A percentile compares a stretch with the other conserved stretches of the same genome.
These are phyloP conservation scores for Phytophthora ohioensis DNA, from an alignment of 352 stramenopile species.

Conservation along the genomic window DNA sequence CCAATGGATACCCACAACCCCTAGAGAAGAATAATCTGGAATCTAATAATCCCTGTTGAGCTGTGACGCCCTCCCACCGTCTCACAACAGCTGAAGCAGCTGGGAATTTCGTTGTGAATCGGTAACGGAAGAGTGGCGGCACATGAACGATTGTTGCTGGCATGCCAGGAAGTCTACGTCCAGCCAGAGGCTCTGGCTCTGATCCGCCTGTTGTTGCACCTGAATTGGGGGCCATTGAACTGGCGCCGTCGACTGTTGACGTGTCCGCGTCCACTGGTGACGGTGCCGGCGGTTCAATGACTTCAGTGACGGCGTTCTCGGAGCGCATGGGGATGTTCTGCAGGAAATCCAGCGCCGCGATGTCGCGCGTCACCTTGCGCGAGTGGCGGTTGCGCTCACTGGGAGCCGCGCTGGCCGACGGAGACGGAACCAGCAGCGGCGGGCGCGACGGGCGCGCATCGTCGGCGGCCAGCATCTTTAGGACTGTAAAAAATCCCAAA, in stretches of 20 bases:
- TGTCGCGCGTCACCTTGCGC: constrained; percentile 87
- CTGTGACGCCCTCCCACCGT: constrained; percentile 74
- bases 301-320: constrained; percentile 38
- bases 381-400: constrained; percentile 68
- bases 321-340: constrained; percentile 89
- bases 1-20: constrained; percentile 85
- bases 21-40: constrained; percentile 85
- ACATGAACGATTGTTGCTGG: constrained; percentile 73
- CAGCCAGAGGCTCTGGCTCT: constrained; percentile 66
- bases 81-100: constrained; percentile 79
- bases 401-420: constrained; percentile 49
- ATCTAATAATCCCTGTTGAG: constrained; percentile 74
- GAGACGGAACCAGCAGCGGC: constrained; percentile 25
- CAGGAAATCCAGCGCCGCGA: constrained; percentile 89
- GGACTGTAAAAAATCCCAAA: neutral
- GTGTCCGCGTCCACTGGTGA: constrained; percentile 15
- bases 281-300: constrained; percentile 2
- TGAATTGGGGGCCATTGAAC: neutral
- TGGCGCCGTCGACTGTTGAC: constrained; percentile 10
- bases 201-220: constrained; percentile 1
- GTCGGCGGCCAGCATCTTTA: constrained; percentile 13
- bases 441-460: constrained; percentile 20
- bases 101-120: constrained; percentile 82
- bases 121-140: constrained; percentile 74
- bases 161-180: constrained; percentile 72